Conservation (phyloP, 1,139 yeast genomes). For the Arxiozyma slooffiae region DNA sequence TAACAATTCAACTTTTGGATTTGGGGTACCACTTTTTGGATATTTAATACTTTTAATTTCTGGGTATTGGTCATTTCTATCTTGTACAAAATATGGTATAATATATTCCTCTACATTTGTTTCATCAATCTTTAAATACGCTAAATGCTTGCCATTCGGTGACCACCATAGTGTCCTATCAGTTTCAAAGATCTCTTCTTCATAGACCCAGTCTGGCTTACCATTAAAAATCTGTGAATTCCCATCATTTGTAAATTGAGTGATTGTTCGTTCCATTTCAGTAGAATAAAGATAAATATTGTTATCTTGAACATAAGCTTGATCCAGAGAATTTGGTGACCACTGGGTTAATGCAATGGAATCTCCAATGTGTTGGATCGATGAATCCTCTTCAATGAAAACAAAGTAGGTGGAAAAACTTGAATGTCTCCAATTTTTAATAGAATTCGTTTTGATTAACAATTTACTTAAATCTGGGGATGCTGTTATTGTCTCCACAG, state of each 20-base stretch:
- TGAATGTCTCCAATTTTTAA: conserved; percentile 79
- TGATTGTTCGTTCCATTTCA: conserved; percentile 30
- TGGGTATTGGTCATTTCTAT: conserved; percentile 53
- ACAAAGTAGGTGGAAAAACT: conserved; percentile 63
- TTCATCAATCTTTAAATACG: conserved; percentile 66
- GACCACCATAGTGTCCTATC: conserved; percentile 87
- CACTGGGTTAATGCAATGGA: conserved; percentile 52
- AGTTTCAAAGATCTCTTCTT: conserved; percentile 72
- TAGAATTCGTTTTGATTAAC: conserved; percentile 45
- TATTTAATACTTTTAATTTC: conserved; percentile 53
- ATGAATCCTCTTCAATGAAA: conserved; percentile 35
- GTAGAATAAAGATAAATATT: conserved; percentile 48
- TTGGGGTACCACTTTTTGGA: conserved; percentile 84
- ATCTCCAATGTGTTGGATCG: conserved; percentile 27
- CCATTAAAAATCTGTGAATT: conserved; percentile 71
- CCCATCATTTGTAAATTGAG: conserved; percentile 46
- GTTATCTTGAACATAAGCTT: conserved; percentile 64
- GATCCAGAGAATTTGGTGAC: conserved; percentile 61
- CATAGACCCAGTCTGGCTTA: conserved; percentile 95
- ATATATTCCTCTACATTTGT: conserved; percentile 61
- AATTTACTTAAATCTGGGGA: conserved; percentile 57
- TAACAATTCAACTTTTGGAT: conserved; percentile 53
- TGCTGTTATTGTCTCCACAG: conserved; percentile 46
- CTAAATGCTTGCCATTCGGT: conserved; percentile 53
- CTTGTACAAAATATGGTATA: conserved; percentile 59